These are phyloP conservation scores for Aspergillus sparsus DNA, from an alignment of 495 filamentous ascomycete species.

Conservation along the genomic window DNA sequence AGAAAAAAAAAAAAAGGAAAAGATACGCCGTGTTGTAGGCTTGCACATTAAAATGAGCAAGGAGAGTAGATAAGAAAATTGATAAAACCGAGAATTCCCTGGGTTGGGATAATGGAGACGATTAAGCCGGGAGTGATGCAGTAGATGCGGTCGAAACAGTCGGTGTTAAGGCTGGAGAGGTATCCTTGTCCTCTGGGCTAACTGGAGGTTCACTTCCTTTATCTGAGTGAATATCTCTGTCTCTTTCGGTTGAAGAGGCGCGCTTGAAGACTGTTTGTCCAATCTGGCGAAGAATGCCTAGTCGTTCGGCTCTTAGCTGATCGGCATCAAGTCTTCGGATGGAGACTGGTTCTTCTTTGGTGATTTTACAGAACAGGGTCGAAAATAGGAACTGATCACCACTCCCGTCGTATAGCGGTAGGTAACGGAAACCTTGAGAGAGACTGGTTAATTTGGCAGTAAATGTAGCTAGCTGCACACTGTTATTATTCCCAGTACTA, in stretches of 20 bases:
- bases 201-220: slow-evolving; percentile 35
- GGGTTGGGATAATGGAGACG: background rate
- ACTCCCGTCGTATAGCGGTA: slow-evolving; percentile 85
- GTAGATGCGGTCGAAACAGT: slow-evolving; percentile 44
- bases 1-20: slow-evolving; percentile 4
- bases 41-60: slow-evolving; percentile 3
- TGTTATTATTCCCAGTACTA: slow-evolving; percentile 60
- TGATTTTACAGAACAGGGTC: slow-evolving; percentile 87
- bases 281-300: slow-evolving; percentile 52
- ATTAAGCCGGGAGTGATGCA: slow-evolving; percentile 32
- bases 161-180: slow-evolving; percentile 42
- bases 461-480: slow-evolving; percentile 75
- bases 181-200: slow-evolving; percentile 39
- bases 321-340: slow-evolving; percentile 49
- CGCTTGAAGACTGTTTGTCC: slow-evolving; percentile 55
- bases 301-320: slow-evolving; percentile 51
- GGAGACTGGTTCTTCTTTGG: slow-evolving; percentile 59
- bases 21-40: background rate
- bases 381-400: slow-evolving; percentile 93
- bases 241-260: slow-evolving; percentile 49
- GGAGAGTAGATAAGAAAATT: background rate
- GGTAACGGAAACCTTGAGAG: slow-evolving; percentile 92
- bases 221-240: slow-evolving; percentile 34
- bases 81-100: background rate
- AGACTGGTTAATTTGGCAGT: slow-evolving; percentile 89